Conservation (phyloP, 257 asterid genomes). For the Nicotiana tomentosiformis region DNA sequence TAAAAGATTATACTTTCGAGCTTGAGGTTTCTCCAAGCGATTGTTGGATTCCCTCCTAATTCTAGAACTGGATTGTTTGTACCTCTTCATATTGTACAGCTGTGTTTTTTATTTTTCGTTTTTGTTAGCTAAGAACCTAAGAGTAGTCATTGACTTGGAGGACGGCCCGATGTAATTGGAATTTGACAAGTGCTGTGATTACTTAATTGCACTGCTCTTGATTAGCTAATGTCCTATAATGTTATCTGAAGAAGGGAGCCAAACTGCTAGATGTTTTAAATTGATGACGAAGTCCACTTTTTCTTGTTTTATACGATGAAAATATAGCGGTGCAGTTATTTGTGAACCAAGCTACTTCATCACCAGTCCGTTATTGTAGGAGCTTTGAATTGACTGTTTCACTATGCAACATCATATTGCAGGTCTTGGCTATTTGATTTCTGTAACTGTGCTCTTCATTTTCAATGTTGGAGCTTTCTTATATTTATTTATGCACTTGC, state of each 20-base stretch:
- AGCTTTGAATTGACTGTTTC: background rate
- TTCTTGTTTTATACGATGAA: too few species aligned
- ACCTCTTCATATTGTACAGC: too few species aligned
- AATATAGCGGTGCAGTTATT: background rate
- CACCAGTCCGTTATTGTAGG: background rate
- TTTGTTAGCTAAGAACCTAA: too few species aligned
- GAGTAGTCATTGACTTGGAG: too few species aligned
- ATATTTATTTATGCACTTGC: conserved; percentile 29
- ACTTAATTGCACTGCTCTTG: background rate
- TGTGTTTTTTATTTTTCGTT: too few species aligned
- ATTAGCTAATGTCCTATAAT: background rate
- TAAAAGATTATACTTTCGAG: too few species aligned
- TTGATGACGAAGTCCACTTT: background rate
- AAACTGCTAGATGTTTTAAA: background rate
- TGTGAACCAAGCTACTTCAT: background rate
- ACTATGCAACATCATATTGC: background rate
- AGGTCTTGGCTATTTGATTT: background rate
- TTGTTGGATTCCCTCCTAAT: too few species aligned
- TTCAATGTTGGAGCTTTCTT: conserved; percentile 4
- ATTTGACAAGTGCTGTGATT: too few species aligned
- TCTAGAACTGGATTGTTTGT: too few species aligned
- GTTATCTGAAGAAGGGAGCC: background rate
- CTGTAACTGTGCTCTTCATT: background rate
- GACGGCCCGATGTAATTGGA: too few species aligned
- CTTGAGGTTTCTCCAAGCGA: too few species aligned